Evolutionary conservation across 139 green algal genomes (phyloP).

Genomic region (Coccomyxa sp.): DNA sequence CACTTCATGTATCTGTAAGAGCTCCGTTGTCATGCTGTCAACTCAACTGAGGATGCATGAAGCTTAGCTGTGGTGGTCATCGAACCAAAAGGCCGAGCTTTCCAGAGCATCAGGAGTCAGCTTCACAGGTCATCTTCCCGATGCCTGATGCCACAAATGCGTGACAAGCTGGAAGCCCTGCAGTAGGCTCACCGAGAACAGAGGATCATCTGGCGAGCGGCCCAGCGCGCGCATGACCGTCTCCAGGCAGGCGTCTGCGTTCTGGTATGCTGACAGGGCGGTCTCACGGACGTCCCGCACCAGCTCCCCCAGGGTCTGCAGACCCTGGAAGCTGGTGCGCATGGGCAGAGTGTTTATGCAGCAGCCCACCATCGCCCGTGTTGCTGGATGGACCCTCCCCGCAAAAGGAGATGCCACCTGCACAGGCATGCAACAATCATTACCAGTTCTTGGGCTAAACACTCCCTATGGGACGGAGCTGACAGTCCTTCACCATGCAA

Average conservation of each 20-base stretch:
- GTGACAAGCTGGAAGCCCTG: background rate
- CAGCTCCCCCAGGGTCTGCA: background rate
- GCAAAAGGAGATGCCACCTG: background rate
- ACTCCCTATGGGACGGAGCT: no score
- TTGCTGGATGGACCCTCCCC: background rate
- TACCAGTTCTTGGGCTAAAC: no score
- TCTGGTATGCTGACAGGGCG: background rate
- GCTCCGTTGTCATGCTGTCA: no score
- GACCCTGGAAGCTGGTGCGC: background rate
- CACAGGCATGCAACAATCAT: background rate
- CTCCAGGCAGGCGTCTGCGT: background rate
- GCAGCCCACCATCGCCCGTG: constrained; percentile 3
- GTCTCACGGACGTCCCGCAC: background rate
- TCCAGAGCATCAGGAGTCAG: no score
- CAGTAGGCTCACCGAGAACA: background rate
- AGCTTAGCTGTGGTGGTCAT: background rate
- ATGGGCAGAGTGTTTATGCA: background rate
- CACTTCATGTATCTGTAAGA: no score
- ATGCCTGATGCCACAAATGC: background rate
- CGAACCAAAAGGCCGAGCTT: background rate
- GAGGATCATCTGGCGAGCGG: background rate
- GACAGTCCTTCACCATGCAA: no score
- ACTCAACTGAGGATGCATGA: background rate
- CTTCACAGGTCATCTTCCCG: no score
- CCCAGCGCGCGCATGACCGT: background rate